Evolutionary conservation across 2,329 filamentous ascomycete genomes (phyloP).

Genomic region (Rhynchosporium graminicola): DNA sequence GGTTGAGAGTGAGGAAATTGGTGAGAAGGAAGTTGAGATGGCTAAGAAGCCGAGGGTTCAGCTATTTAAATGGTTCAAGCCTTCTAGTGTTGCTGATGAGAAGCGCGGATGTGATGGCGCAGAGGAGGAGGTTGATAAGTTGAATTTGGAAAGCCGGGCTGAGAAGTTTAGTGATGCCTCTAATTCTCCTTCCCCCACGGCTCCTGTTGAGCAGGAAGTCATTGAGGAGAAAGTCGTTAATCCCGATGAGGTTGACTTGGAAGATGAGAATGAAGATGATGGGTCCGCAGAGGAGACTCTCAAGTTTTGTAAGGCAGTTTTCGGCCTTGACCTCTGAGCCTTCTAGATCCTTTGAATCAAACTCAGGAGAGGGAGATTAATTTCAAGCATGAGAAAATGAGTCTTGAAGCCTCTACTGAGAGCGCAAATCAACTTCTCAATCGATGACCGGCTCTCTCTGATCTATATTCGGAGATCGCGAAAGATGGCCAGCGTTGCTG

Average conservation of each 20-base stretch:
- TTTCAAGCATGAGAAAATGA: no score
- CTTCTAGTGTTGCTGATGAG: not conserved
- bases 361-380: not conserved
- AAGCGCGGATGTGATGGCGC: not conserved
- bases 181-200: not conserved
- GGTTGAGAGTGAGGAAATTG: not conserved
- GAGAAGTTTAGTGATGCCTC: not conserved
- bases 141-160: not conserved
- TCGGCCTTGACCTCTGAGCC: not conserved
- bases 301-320: not conserved
- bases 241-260: conserved; percentile 15
- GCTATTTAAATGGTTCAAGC: conserved; percentile 1
- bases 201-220: not conserved
- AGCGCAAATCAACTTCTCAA: no score
- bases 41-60: not conserved
- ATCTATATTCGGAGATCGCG: no score
- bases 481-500: no score
- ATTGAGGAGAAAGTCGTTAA: not conserved
- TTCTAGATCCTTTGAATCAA: not conserved
- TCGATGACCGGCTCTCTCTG: no score
- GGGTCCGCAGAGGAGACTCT: not conserved
- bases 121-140: not conserved
- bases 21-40: not conserved
- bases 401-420: no score
- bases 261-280: conserved; percentile 2